A percentile compares a stretch with the other conserved stretches of the same genome.
Conservation (phyloP, 441 rosid species). For the Syzygium syzygioides region DNA sequence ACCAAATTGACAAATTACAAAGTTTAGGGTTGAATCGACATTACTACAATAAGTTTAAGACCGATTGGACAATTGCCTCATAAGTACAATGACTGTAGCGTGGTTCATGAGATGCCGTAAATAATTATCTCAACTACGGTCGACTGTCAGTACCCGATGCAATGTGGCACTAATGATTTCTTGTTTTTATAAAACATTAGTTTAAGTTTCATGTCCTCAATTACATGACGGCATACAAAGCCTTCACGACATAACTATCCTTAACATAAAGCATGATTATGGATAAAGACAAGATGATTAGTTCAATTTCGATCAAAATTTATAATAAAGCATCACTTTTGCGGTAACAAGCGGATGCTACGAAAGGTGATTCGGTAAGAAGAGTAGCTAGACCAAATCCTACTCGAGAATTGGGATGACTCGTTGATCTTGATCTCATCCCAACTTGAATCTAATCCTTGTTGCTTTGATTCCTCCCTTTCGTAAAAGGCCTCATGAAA, state of each 20-base stretch:
- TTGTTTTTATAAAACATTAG: neutral
- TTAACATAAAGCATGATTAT: too few species aligned
- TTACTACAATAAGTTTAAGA: fast-evolving
- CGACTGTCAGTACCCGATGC: neutral
- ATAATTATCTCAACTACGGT: neutral
- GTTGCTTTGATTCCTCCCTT: neutral
- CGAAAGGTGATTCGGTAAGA: neutral
- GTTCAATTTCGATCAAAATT: too few species aligned
- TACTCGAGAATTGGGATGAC: neutral
- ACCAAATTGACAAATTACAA: neutral
- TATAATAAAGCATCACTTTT: neutral
- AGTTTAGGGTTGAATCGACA: neutral
- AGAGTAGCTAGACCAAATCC: neutral
- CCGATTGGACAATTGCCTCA: neutral
- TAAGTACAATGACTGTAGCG: neutral
- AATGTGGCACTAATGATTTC: fast-evolving
- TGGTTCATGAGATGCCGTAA: neutral
- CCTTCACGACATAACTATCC: too few species aligned
- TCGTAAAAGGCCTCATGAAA: neutral
- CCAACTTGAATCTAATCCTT: neutral
- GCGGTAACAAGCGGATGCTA: neutral
- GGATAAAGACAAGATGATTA: too few species aligned
- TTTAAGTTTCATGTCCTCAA: neutral
- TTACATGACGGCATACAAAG: neutral
- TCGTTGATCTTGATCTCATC: neutral